Percentiles rank a stretch among this genome's conserved stretches.
phyloP scores from a whole-genome alignment of 768 basidiomycete species.

The Lentinula detonsa region DNA sequence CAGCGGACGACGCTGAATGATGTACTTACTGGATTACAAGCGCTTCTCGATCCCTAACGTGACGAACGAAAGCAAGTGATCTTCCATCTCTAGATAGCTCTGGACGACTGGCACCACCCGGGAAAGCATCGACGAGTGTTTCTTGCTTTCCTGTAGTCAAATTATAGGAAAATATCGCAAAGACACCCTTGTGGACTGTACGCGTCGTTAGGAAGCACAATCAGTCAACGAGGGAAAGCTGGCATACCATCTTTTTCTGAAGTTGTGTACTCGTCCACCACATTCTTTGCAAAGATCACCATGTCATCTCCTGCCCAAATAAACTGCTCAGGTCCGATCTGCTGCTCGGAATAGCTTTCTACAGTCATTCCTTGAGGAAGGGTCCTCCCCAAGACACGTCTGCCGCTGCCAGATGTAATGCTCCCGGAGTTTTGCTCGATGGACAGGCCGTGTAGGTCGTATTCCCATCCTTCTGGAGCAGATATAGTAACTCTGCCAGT shows the following conservation, averaged over 20 bases:
- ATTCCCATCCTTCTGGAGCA: constrained; percentile 73
- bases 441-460: constrained; percentile 39
- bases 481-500: constrained; percentile 57
- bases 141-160: constrained; percentile 48
- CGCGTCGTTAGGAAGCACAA: neutral
- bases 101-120: constrained; percentile 68
- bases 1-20: neutral
- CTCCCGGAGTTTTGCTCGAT: constrained; percentile 13
- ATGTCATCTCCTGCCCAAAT: constrained; percentile 54
- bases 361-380: constrained; percentile 58
- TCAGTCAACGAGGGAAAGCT: neutral
- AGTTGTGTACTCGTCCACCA: constrained; percentile 30
- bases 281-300: constrained; percentile 63
- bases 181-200: constrained; percentile 65
- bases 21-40: constrained; percentile 60
- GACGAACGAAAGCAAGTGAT: constrained; percentile 70
- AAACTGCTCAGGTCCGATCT: constrained; percentile 70
- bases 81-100: constrained; percentile 62
- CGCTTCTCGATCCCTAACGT: constrained; percentile 66
- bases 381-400: constrained; percentile 46
- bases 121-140: constrained; percentile 46
- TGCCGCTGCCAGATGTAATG: constrained; percentile 41
- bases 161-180: constrained; percentile 61
- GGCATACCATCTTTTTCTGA: neutral
- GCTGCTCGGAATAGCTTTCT: constrained; percentile 56